Conservation (phyloP, 495 filamentous ascomycete genomes). For the Venustampulla echinocandica region DNA sequence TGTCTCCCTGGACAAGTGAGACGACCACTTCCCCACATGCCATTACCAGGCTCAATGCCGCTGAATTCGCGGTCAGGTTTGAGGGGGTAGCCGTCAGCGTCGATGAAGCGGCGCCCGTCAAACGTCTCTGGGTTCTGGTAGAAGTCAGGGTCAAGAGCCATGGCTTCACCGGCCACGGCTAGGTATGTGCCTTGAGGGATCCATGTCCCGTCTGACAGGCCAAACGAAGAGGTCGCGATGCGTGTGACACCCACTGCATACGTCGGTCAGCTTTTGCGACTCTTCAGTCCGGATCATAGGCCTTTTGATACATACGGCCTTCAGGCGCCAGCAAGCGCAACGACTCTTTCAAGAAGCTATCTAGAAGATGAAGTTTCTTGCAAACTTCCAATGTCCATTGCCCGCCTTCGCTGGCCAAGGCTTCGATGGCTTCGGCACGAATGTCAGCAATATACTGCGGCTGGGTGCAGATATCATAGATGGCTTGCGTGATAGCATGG, state of each 20-base stretch:
- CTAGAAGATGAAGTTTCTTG: not conserved
- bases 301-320: not conserved
- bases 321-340: not conserved
- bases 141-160: not conserved
- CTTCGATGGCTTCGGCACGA: not conserved
- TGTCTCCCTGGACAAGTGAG: constrained; percentile 33
- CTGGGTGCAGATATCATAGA: not conserved
- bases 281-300: not conserved
- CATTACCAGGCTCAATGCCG: not conserved
- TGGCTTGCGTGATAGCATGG: not conserved
- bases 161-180: not conserved
- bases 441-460: not conserved
- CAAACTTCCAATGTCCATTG: not conserved
- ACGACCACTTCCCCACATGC: constrained; percentile 16
- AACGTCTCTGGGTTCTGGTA: not conserved
- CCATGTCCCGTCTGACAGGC: not conserved
- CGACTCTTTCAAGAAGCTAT: not conserved
- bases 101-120: not conserved
- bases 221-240: not conserved
- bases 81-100: not conserved
- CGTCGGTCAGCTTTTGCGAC: not conserved
- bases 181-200: not conserved
- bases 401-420: not conserved
- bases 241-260: not conserved
- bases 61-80: not conserved